These are phyloP conservation scores for Quercus gilva DNA, from an alignment of 306 rosid genomes.

Conservation along the genomic window DNA sequence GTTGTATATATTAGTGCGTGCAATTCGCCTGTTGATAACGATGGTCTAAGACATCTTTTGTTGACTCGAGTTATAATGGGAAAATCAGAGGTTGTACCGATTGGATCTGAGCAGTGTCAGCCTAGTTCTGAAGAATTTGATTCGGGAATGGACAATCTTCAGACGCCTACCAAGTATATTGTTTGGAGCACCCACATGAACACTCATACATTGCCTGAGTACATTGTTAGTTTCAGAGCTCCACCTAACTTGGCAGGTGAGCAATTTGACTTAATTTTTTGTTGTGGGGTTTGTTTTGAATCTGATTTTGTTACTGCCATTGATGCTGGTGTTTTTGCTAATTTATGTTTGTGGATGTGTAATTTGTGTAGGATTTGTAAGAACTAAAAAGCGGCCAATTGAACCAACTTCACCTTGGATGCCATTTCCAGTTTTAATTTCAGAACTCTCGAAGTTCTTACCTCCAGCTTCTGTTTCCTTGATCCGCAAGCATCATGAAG, in stretches of 20 bases:
- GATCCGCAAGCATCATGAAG: constrained; percentile 52
- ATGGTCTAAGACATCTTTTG: constrained; percentile 65
- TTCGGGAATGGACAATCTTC: constrained; percentile 65
- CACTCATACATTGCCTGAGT: constrained; percentile 79
- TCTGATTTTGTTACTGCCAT: not conserved
- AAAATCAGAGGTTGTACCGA: constrained; percentile 51
- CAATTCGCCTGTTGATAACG: constrained; percentile 38
- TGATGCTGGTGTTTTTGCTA: not conserved
- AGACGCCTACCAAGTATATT: constrained; percentile 54
- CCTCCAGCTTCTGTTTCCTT: constrained; percentile 38
- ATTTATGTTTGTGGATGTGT: not conserved
- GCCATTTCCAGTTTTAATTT: constrained; percentile 61
- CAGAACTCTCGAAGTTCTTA: constrained; percentile 55
- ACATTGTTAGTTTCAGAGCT: constrained; percentile 57
- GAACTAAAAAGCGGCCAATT: constrained; percentile 29
- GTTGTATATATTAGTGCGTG: constrained; percentile 43
- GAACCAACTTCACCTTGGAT: constrained; percentile 86
- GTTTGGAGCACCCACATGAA: constrained; percentile 68
- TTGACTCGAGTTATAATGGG: constrained; percentile 86
- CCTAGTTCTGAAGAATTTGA: constrained; percentile 63
- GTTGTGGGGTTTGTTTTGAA: not conserved
- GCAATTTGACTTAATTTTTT: not conserved
- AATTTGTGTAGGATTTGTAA: constrained; percentile 40
- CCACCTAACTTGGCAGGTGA: constrained; percentile 47
- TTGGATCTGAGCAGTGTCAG: constrained; percentile 51